A percentile compares a stretch with the other conserved stretches of the same genome.
Conservation (phyloP, 352 stramenopile genomes). For the Phytophthora sansomeana region DNA sequence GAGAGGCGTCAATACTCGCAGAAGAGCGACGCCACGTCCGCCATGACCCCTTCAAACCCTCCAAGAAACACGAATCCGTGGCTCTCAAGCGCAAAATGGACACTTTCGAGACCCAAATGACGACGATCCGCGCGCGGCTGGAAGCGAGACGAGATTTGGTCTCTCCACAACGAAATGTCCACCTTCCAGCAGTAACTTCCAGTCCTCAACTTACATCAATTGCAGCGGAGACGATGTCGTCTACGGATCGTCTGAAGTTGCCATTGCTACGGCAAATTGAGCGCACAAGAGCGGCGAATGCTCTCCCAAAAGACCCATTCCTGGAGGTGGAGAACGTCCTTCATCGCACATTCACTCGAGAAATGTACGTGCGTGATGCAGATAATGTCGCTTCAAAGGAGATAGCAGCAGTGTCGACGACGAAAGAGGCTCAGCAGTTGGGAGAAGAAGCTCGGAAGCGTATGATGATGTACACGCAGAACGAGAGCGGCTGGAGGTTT, state of each 20-base stretch:
- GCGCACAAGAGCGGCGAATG: slow-evolving; percentile 16
- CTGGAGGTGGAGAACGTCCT: slow-evolving; percentile 51
- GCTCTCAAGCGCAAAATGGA: slow-evolving; percentile 45
- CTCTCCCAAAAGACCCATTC: slow-evolving; percentile 28
- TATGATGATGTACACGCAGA: slow-evolving; percentile 65
- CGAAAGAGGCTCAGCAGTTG: slow-evolving; percentile 59
- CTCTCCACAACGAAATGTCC: neutral
- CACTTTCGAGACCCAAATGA: slow-evolving; percentile 51
- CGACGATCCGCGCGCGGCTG: slow-evolving; percentile 50
- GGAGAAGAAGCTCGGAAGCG: slow-evolving; percentile 67
- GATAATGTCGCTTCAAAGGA: slow-evolving; percentile 41
- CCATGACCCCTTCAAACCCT: slow-evolving; percentile 1
- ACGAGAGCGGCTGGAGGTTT: slow-evolving; percentile 68
- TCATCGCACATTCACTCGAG: slow-evolving; percentile 35
- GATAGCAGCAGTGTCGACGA: slow-evolving; percentile 26
- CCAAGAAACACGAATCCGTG: slow-evolving; percentile 1
- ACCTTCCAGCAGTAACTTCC: slow-evolving; percentile 26
- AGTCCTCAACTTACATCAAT: neutral
- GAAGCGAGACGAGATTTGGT: slow-evolving; percentile 30
- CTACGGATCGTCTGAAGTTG: slow-evolving; percentile 34
- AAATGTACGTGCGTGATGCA: slow-evolving; percentile 43
- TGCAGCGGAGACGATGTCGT: neutral
- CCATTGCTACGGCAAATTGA: slow-evolving; percentile 46
- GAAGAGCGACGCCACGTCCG: slow-evolving; percentile 14
- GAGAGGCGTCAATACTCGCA: neutral